Conservation (phyloP, 2,329 filamentous ascomycete genomes). For the Pestalotiopsis sp. region DNA sequence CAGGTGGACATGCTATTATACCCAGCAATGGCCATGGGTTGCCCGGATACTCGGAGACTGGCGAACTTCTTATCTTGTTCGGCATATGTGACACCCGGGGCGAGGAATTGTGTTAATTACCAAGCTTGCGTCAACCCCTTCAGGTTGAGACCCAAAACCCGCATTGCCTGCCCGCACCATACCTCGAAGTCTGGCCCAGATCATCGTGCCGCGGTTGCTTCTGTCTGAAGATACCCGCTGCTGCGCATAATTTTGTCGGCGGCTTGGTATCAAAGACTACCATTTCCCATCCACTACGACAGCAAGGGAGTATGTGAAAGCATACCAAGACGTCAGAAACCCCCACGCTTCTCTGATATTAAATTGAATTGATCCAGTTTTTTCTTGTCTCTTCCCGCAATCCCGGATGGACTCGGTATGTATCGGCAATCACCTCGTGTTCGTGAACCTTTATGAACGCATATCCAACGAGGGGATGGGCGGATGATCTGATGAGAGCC, state of each 20-base stretch:
- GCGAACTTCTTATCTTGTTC: background rate
- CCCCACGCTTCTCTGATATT: background rate
- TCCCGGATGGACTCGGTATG: background rate
- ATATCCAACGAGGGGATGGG: background rate
- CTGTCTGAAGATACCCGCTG: background rate
- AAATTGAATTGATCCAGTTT: background rate
- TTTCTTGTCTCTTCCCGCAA: background rate
- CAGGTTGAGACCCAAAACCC: background rate
- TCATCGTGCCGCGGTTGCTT: background rate
- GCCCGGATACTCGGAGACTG: background rate
- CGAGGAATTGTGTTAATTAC: background rate
- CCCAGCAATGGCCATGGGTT: background rate
- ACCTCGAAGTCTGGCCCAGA: background rate
- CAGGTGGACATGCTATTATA: background rate
- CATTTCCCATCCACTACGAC: background rate
- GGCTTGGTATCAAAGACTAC: background rate
- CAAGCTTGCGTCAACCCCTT: background rate
- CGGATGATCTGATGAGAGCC: background rate
- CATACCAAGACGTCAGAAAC: background rate
- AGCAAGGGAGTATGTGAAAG: background rate
- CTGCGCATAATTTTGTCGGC: background rate
- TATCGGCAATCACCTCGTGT: background rate
- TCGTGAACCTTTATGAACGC: background rate
- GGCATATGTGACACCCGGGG: background rate
- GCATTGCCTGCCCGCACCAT: too few relatives aligned